Base-by-base conservation (phyloP, 2,329 filamentous ascomycete species). In the Aureobasidium sp. region DNA sequence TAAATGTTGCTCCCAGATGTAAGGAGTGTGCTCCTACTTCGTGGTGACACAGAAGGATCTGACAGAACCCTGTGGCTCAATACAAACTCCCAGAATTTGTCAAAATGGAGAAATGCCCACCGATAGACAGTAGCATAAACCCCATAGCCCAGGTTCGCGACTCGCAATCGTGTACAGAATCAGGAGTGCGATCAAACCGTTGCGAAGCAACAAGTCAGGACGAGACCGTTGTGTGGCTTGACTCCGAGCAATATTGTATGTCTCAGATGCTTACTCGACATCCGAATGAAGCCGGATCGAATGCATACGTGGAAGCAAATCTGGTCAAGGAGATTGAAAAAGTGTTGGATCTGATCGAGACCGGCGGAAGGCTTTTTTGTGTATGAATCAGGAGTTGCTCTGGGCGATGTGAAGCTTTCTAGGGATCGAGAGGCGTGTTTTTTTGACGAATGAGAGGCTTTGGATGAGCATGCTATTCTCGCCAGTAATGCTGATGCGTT, bases 191-290 rank as follows among this genome's bases (percentile, higher is more conserved):
- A 44, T 32, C 32, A 38, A 38, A 38, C 45, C 32, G 45, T 44
- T 47, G 10, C 29, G 7, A 25, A 16, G 25, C 19, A 6, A 24
- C 19, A 21, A 47, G 10, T n/a, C 14, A 29, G 34, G 29, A 49
- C 45, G 22, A 49, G 45, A 29, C 45, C 45, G 32, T 49, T 49
- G 16, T 49, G 45, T 49, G 45, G 45, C 45, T 47, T 49, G 45
- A 49, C 45, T 38, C 30, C 45, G 29, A 38, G 32, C 22, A 6
- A 16, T 49, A 49, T 49, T 34, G 34, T 29, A 38, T 49, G 45
- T 49, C 45, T 49, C 29, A 38, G 22, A 37, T 49, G 32, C 32
- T 49, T 49, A 49, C 45, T 49, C 45, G 45, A 49, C 34, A 47
- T 34, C 42, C 29, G 42, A 47, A 44, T 44, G 10, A 8, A 32